These are phyloP conservation scores for Wickerhamiella spandovensis DNA, from an alignment of 805 yeast species.

Conservation along the genomic window DNA sequence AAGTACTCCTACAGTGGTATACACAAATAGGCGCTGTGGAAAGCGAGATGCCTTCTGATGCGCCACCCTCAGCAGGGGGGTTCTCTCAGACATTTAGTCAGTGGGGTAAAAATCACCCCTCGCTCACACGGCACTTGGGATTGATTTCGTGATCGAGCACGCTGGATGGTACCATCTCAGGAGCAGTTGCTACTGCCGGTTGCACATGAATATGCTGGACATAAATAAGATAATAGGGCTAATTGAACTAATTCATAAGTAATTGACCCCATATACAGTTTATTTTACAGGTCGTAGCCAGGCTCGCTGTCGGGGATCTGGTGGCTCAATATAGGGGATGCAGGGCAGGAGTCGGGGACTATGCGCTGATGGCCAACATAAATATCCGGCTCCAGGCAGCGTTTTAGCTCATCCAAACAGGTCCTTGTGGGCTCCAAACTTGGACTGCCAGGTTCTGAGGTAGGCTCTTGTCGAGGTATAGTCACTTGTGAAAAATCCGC, in stretches of 20 bases:
- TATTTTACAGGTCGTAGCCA: neutral
- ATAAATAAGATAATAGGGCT: too few relatives aligned
- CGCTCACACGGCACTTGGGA: neutral
- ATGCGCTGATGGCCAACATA: neutral
- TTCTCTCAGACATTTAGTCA: neutral
- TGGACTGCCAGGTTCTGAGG: neutral
- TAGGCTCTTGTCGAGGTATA: neutral
- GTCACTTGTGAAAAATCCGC: neutral
- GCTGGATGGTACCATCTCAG: neutral
- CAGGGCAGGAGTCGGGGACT: neutral
- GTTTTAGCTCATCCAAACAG: neutral
- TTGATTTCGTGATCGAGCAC: neutral
- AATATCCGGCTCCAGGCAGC: neutral
- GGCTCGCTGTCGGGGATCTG: neutral
- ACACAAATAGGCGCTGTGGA: slow-evolving; percentile 19
- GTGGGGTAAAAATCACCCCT: neutral
- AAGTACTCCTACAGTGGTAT: slow-evolving; percentile 10
- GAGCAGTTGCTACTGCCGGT: neutral
- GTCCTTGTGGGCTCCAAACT: too few relatives aligned
- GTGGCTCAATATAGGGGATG: neutral
- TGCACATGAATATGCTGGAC: too few relatives aligned
- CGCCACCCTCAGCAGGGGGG: neutral
- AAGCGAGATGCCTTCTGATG: neutral
- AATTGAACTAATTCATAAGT: too few relatives aligned
- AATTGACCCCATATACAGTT: too few relatives aligned